Evolutionary conservation across 768 basidiomycete species (phyloP), one percentile per base, ranked within the genome.

Genomic region (Macrolepiota fuliginosa): DNA sequence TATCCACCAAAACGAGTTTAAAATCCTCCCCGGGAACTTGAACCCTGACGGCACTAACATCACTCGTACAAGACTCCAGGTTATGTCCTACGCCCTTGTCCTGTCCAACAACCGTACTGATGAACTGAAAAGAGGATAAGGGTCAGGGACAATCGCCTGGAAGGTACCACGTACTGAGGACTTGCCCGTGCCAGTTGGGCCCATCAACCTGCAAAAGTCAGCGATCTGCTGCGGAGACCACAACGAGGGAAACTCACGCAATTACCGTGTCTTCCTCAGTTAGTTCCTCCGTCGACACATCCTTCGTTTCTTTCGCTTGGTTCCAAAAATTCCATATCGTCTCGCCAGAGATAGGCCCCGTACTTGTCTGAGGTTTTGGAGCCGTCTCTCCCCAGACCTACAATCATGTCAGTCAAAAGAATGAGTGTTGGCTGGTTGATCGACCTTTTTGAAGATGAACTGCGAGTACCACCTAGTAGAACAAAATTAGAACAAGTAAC

Each of bases 121-220:
- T 73, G 65, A 77, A 75, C 76, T 77, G 29, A 17, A 58, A 57
- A 12, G 4, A 12, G 24, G 42, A n/a, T 42, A 25, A 49, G 32
- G 10, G 5, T 19, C 15, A 62, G 47, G 47, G 42, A n/a, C n/a
- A n/a, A 17, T 22, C 1, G 17, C 19, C 6, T 19, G 2, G 10
- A 46, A 32, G 17, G 13, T 5, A 42, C 12, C 6, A 46, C 58
- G 25, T 53, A 67, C 68, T 12, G 68, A 64, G 45, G 66, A 67
- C 60, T 67, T 69, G 9, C 65, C 65, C 11, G 65, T 55, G 19
- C 65, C 65, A 36, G 65, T 66, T n/a, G 63, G 60, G 12, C 65
- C 65, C 62, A 66, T 66, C 1, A 66, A 49, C 2, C 65, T 66
- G 50, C 6, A 22, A 22, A 32, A 19, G n/a, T 52, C 6, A 32